Percentiles rank a stretch among this genome's conserved stretches.
phyloP scores from a whole-genome alignment of 2,329 filamentous ascomycete species.

The Camillea tinctor region DNA sequence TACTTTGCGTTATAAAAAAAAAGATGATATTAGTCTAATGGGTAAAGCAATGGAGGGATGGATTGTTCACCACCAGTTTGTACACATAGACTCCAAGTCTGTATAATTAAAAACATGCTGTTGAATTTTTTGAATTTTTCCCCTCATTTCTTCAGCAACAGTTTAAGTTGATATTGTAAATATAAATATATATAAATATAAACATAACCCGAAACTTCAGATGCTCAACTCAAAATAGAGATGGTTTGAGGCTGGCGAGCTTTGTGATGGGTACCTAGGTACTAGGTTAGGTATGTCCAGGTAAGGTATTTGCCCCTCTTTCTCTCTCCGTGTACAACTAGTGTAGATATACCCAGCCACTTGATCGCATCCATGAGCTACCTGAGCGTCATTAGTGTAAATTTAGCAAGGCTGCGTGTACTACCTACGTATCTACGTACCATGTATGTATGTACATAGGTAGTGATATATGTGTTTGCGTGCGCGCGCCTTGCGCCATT shows the following conservation, averaged over 20 bases:
- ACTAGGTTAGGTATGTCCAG: background rate
- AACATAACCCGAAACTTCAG: no score
- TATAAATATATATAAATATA: no score
- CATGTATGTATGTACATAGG: background rate
- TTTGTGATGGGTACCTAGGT: slow-evolving; percentile 14
- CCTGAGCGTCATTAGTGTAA: background rate
- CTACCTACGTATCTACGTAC: no score
- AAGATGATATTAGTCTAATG: background rate
- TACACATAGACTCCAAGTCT: no score
- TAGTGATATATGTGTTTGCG: no score
- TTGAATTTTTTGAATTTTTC: background rate
- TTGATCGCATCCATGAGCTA: slow-evolving; percentile 9
- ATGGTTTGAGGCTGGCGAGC: slow-evolving; percentile 6
- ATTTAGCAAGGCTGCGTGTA: background rate
- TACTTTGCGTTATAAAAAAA: background rate
- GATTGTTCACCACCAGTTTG: background rate
- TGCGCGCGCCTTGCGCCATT: no score
- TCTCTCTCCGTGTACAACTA: background rate
- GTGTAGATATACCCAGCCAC: slow-evolving; percentile 8
- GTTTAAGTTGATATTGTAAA: background rate
- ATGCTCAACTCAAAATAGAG: no score
- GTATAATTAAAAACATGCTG: background rate
- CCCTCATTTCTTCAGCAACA: no score
- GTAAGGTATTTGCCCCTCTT: slow-evolving; percentile 18
- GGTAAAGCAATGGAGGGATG: background rate